phyloP scores from a whole-genome alignment of 2,329 filamentous ascomycete species.

The Aspergillus ochraceus region DNA sequence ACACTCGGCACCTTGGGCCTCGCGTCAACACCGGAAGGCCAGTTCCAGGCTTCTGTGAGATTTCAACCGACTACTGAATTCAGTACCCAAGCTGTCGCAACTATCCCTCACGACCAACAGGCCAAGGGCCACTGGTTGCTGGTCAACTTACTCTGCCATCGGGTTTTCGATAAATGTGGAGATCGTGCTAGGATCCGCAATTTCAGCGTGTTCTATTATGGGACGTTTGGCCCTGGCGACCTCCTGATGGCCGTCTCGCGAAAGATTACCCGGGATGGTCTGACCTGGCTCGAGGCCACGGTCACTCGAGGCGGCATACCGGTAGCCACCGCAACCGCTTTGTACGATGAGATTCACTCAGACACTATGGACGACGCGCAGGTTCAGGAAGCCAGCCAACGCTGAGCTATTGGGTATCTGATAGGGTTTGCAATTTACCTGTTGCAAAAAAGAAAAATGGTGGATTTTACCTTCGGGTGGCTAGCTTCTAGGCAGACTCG shows the following conservation, averaged over 20 bases:
- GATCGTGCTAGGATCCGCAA: neutral
- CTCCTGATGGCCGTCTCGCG: neutral
- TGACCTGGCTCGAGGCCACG: neutral
- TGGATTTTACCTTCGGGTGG: neutral
- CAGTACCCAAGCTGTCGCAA: neutral
- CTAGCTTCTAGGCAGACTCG: neutral
- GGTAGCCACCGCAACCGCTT: neutral
- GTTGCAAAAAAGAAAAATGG: neutral
- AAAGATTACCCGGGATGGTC: neutral
- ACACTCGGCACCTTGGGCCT: neutral
- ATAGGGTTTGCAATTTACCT: neutral
- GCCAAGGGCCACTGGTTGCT: neutral
- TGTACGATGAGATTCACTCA: neutral
- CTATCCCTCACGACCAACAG: neutral
- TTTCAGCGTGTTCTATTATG: neutral
- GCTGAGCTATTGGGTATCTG: neutral
- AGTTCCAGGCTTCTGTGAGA: neutral
- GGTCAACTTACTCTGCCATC: neutral
- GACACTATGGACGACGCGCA: neutral
- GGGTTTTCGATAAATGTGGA: neutral
- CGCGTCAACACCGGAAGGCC: neutral
- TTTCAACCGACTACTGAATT: neutral
- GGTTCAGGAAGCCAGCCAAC: neutral
- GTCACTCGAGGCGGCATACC: neutral
- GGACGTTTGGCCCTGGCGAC: neutral